These are phyloP conservation scores for Plasmopara muralis DNA, from an alignment of 352 stramenopile genomes.

Conservation along the genomic window DNA sequence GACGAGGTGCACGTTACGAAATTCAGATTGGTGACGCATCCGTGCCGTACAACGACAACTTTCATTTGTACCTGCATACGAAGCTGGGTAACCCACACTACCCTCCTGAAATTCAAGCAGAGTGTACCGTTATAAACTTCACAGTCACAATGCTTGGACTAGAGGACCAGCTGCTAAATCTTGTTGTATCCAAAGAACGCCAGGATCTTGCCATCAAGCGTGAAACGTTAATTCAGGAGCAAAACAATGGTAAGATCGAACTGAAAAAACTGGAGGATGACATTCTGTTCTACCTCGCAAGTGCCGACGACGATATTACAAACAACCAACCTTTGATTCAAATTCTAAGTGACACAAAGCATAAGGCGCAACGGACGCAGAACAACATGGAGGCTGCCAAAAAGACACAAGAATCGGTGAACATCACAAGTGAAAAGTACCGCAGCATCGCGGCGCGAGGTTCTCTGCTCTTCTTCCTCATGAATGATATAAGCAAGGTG, in stretches of 20 bases:
- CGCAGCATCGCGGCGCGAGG: constrained; percentile 89
- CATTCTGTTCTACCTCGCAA: constrained; percentile 93
- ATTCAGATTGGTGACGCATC: constrained; percentile 93
- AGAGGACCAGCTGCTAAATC: constrained; percentile 89
- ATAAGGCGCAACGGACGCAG: constrained; percentile 87
- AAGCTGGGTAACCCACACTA: constrained; percentile 94
- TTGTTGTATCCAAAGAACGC: constrained; percentile 91
- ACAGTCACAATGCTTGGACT: constrained; percentile 90
- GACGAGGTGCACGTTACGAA: constrained; percentile 88
- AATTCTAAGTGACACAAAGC: constrained; percentile 93
- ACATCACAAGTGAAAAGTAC: constrained; percentile 94
- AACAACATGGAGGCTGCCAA: constrained; percentile 91
- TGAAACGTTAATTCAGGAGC: constrained; percentile 90
- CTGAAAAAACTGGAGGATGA: constrained; percentile 94
- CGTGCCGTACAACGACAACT: constrained; percentile 92
- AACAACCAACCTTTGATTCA: constrained; percentile 96
- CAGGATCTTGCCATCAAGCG: constrained; percentile 74
- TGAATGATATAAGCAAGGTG: constrained; percentile 96
- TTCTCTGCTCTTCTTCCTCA: constrained; percentile 94
- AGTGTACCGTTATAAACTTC: constrained; percentile 94
- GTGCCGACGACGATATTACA: constrained; percentile 94
- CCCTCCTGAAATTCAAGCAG: constrained; percentile 92
- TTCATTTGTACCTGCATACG: constrained; percentile 92
- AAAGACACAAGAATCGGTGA: constrained; percentile 89
- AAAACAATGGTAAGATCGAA: constrained; percentile 95